Base-by-base conservation (phyloP, 176 grass and related monocot species). In the Canna indica region DNA sequence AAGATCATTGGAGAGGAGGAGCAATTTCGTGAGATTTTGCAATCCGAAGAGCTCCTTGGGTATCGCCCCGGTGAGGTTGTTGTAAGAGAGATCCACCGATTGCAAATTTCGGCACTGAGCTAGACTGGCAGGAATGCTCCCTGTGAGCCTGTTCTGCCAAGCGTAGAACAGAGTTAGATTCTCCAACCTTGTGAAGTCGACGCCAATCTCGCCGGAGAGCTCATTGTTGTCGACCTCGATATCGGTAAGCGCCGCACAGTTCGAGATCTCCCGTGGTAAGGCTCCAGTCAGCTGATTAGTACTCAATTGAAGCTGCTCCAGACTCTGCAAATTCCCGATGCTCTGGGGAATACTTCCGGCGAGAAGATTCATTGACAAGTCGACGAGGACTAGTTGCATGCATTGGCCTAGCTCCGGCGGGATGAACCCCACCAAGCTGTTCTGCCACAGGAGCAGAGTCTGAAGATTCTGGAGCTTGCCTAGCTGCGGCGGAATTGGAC, bases 101-200 rank as follows among this genome's bases (percentile, higher is more conserved):
- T 93, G 84, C 42, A 97, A 28, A 28, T 73, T 80, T 67, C 80
- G 81, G 76, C 88, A 97, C 64, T 71, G 80, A 3, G 89, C 82
- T 2, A 97, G 82, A 59, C 59, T 70, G 13, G 79, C 82, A 16
- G 94, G 89, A 34, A 99, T 76, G 64, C 59, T 67, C 11, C 94
- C 94, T 12, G 94, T 93, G 36, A 99, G 89, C 77, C 75, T 41
- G 80, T 99, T 99, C 75, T 90, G 86, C 94, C 94, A 99, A 73
- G 94, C 86, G 71, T 93, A 99, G 75, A 99, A 99, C 29, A 99
- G 73, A 8, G 94, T 99, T 15, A 93, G 94, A 73, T 93, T 99
- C 46, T 70, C 48, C 31, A 99, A 61, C 45, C 61, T 52, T 46
- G 47, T 22, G 84, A 99, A 99, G 71, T 99, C 86, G 67, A 99